Evolutionary conservation across 2,329 filamentous ascomycete species (phyloP).

Genomic region (Colletotrichum sp.): DNA sequence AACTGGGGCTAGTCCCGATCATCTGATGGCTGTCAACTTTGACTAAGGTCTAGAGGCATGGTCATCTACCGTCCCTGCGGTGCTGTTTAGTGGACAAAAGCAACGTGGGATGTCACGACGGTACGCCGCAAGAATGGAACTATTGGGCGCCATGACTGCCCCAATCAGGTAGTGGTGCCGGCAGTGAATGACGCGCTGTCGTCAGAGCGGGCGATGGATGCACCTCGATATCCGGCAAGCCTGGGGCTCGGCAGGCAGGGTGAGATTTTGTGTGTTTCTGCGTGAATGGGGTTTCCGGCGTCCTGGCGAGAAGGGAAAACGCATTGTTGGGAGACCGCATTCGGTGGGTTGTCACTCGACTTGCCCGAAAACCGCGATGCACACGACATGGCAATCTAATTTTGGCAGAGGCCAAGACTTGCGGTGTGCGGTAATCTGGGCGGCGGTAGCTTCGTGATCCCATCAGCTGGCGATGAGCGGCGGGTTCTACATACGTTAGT

Average conservation of each 20-base stretch:
- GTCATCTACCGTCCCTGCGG: slow-evolving; percentile 16
- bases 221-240: slow-evolving; percentile 3
- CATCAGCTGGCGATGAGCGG: not conserved
- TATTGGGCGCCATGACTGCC: slow-evolving; percentile 20
- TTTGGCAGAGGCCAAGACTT: not conserved
- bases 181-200: slow-evolving; percentile 10
- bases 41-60: slow-evolving; percentile 5
- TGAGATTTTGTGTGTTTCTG: not conserved
- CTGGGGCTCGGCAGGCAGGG: not conserved
- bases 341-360: not conserved
- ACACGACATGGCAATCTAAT: not conserved
- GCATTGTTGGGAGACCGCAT: not conserved
- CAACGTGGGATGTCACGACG: slow-evolving; percentile 15
- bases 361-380: not conserved
- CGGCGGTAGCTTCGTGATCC: not conserved
- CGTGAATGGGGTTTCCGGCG: not conserved
- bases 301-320: not conserved
- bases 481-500: not conserved
- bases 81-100: slow-evolving; percentile 17
- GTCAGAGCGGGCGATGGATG: slow-evolving; percentile 15
- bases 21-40: slow-evolving; percentile 17
- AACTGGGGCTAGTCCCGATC: slow-evolving; percentile 21
- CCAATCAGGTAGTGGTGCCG: slow-evolving; percentile 8
- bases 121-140: slow-evolving; percentile 14
- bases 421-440: not conserved